Evolutionary conservation across 768 basidiomycete genomes (phyloP).

Genomic region (Lactarius deliciosus): DNA sequence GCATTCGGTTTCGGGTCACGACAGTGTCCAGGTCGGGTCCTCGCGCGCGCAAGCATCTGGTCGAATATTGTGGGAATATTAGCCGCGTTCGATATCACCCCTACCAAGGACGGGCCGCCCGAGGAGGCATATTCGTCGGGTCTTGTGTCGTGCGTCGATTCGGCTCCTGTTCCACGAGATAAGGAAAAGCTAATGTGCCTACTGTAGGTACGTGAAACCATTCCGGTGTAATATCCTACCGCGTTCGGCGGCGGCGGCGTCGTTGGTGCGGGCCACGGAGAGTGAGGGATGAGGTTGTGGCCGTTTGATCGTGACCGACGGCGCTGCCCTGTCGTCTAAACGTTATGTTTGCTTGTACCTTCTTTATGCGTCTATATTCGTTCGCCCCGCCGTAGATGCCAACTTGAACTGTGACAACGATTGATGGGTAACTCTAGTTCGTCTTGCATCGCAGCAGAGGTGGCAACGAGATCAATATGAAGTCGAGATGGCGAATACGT

Average conservation of each 20-base stretch:
- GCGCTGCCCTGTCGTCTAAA: background rate
- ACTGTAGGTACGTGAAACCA: background rate
- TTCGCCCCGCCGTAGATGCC: background rate
- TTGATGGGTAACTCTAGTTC: too few species aligned
- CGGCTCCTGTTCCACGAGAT: too few species aligned
- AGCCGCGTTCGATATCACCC: background rate
- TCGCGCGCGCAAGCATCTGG: background rate
- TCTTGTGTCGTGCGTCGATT: too few species aligned
- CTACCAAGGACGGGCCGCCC: background rate
- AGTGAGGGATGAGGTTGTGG: background rate
- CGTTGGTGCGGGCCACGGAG: background rate
- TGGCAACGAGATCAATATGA: too few species aligned
- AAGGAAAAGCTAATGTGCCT: background rate
- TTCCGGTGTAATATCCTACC: background rate
- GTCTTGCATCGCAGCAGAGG: too few species aligned
- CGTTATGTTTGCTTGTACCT: background rate
- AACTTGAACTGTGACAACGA: too few species aligned
- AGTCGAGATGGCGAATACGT: too few species aligned
- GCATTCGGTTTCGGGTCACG: background rate
- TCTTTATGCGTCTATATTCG: background rate
- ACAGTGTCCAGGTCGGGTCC: background rate
- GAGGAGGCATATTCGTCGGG: too few species aligned
- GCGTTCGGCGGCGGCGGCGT: background rate
- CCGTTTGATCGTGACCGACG: background rate
- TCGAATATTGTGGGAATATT: background rate